phyloP scores from a whole-genome alignment of 495 filamentous ascomycete genomes.

The Clavariopsis aquatica region DNA sequence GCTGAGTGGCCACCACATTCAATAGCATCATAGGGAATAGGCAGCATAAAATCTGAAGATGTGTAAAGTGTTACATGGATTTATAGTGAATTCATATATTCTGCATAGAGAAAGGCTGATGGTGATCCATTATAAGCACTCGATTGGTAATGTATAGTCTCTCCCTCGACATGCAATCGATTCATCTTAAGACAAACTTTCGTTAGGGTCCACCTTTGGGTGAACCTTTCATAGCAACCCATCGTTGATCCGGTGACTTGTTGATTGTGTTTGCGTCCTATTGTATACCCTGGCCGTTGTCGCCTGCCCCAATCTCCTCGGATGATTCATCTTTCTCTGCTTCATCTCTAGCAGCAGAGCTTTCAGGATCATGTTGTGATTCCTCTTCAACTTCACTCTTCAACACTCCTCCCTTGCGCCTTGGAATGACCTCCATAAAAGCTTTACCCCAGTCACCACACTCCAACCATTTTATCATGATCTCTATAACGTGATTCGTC shows the following conservation, averaged over 20 bases:
- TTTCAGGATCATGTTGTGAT: constrained; percentile 1
- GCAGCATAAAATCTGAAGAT: too few species aligned
- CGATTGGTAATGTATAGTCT: too few species aligned
- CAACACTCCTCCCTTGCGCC: constrained; percentile 73
- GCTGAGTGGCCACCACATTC: too few species aligned
- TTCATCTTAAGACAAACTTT: not conserved
- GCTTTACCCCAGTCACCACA: constrained; percentile 85
- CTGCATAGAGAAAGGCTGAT: too few species aligned
- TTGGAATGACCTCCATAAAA: constrained; percentile 82
- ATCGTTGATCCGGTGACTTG: not conserved
- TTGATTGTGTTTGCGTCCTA: not conserved
- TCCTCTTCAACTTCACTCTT: constrained; percentile 40
- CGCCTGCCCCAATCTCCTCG: not conserved
- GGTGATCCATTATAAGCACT: too few species aligned
- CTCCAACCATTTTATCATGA: constrained; percentile 92
- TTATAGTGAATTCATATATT: not conserved
- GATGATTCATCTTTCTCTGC: not conserved
- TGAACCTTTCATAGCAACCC: too few species aligned
- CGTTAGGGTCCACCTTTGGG: not conserved
- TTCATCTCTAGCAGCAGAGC: not conserved
- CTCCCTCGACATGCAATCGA: not conserved
- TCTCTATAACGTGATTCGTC: constrained; percentile 94
- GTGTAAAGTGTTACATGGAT: not conserved
- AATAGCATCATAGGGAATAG: too few species aligned
- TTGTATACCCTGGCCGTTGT: not conserved